Conservation (phyloP, 139 green algal genomes). For the Chlamydomonas urium region DNA sequence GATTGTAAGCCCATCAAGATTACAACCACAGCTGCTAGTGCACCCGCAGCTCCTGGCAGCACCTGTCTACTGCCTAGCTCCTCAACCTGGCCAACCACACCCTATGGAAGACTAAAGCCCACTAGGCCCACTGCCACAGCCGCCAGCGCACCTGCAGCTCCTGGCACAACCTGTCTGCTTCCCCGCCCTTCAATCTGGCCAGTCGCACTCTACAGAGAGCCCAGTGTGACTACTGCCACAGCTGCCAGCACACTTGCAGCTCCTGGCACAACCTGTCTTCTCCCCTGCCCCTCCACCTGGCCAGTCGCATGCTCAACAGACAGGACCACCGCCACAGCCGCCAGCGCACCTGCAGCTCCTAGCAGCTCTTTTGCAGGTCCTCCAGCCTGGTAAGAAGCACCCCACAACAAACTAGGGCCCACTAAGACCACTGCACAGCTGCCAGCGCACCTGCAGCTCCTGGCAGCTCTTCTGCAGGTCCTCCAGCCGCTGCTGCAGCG, state of each 20-base stretch:
- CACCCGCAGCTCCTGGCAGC: neutral
- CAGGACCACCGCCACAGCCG: neutral
- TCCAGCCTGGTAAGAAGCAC: neutral
- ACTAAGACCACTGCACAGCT: neutral
- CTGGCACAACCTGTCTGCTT: neutral
- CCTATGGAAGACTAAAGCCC: neutral
- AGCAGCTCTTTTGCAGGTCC: too few species aligned
- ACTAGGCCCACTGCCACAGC: neutral
- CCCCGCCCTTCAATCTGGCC: neutral
- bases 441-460: neutral
- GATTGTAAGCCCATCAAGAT: neutral
- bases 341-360: conserved; percentile 2
- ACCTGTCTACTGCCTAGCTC: neutral
- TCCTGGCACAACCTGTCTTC: neutral
- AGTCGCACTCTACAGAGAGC: neutral
- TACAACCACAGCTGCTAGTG: neutral
- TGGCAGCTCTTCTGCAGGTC: conserved; percentile 1
- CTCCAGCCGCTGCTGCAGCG: neutral
- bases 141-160: neutral
- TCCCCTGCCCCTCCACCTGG: neutral
- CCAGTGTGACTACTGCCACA: neutral
- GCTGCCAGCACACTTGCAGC: neutral
- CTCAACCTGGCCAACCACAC: neutral
- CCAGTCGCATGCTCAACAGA: neutral
- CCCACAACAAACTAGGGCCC: neutral